A percentile compares a stretch with the other conserved stretches of the same genome.
These are phyloP conservation scores for Vitis labrusca DNA, from an alignment of 164 flowering plant species.

Conservation along the genomic window DNA sequence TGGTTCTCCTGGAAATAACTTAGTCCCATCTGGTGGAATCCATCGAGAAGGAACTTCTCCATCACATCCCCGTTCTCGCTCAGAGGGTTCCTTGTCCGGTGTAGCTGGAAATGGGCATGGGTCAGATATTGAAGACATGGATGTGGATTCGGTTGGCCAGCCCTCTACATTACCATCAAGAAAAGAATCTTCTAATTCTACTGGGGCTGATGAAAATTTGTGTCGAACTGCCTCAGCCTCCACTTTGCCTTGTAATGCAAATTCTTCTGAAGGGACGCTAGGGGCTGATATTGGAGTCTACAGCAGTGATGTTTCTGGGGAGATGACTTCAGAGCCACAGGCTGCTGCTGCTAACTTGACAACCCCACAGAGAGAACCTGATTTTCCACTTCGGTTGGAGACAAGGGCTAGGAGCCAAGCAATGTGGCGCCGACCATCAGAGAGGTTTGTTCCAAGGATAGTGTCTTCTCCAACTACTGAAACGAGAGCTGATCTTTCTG, in stretches of 20 bases:
- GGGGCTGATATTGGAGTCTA: slow-evolving; percentile 43
- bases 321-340: slow-evolving; percentile 45
- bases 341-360: slow-evolving; percentile 26
- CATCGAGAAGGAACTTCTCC: slow-evolving; percentile 42
- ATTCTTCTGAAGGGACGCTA: slow-evolving; percentile 23
- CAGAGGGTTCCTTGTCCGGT: slow-evolving; percentile 44
- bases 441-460: slow-evolving; percentile 60
- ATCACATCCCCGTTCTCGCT: slow-evolving; percentile 53
- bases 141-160: slow-evolving; percentile 29
- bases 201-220: slow-evolving; percentile 29
- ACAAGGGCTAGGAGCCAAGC: slow-evolving; percentile 59
- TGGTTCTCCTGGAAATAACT: slow-evolving; percentile 35
- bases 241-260: slow-evolving; percentile 32
- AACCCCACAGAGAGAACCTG: slow-evolving; percentile 49
- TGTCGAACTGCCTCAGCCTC: slow-evolving; percentile 49
- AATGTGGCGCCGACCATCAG: slow-evolving; percentile 78
- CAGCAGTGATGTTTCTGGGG: slow-evolving; percentile 72
- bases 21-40: slow-evolving; percentile 34
- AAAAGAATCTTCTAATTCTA: slow-evolving; percentile 33
- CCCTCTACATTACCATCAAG: slow-evolving; percentile 33
- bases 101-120: slow-evolving; percentile 49
- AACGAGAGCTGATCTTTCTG: slow-evolving; percentile 63
- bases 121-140: slow-evolving; percentile 37
- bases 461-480: slow-evolving; percentile 58
- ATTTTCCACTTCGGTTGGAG: slow-evolving; percentile 46